Base-by-base conservation (phyloP, 139 green algal species). In the Chlorella sp. region DNA sequence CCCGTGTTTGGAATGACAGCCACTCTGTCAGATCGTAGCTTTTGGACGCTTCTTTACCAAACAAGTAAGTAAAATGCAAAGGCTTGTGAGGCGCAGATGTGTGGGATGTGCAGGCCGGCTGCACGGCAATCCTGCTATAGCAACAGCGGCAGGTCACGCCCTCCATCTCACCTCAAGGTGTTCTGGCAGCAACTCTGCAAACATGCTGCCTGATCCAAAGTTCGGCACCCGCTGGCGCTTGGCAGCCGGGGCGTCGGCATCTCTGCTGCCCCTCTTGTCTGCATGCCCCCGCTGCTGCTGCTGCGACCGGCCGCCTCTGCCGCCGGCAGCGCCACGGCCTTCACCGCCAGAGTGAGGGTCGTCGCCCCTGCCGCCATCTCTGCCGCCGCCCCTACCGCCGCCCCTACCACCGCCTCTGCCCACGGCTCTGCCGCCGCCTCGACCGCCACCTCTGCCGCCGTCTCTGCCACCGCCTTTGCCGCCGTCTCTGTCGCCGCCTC, bases 151-250 rank as follows among this genome's bases (percentile, higher is more conserved):
- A 80, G 32, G 73, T 80, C 36, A 9, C 48, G 9, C 48, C 48
- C 48, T 9, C 48, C 57, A 11, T 19, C 83, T 39, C 30, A 42
- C 84, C 84, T 88, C 42, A 9, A 88, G 68, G 53, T 88, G 84
- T 16, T 40, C 53, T 7, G 66, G 53, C 28, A 92, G 69, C 80
- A 92, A 81, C 88, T 88, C 60, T 61, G 32, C 82, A 80, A 91
- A 91, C 81, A 77, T 90, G 37, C 69, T 92, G 81, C 81, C 68
- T 12, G 36, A 66, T 37, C n/a, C 61, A 16, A 69, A 32, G 37
- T 39, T 64, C 3, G 42, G 26, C 28, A 16, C 34, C n/a, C 69
- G 64, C 48, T 83, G 64, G 24, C 60, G 85, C 64, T 89, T 79
- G 60, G 86, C 71, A 36, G 48, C 42, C 53, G 85, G 28, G 21